Evolutionary conservation across 2,329 filamentous ascomycete species (phyloP), one percentile per base, ranked within the genome.

Genomic region (Aspergillus caelatus): DNA sequence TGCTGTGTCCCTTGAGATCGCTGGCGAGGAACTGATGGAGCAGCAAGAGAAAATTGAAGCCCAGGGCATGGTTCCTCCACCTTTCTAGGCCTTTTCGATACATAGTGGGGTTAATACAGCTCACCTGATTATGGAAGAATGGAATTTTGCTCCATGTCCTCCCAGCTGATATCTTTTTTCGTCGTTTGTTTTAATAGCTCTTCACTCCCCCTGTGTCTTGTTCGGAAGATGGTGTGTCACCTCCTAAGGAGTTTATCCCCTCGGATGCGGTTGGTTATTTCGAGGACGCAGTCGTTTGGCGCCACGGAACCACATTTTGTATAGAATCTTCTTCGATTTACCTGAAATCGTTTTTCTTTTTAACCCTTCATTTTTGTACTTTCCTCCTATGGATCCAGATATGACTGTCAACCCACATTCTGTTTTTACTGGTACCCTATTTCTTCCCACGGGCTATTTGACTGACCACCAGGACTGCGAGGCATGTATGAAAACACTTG

Each of bases 1-100:
- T 68, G 93, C 93, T 65, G 92, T 99, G 72, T 96, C 94, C 55
- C 92, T 97, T 70, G 93, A 97, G 84, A 88, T 91, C 58, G 89
- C 89, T 57, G 87, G 89, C 61, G 93, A 96, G 78, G 93, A 96
- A 78, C 83, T 96, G 70, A 91, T 95, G 85, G 90, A 94, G 79
- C 91, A 93, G 81, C 91, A 93, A 79, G 90, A 93, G 78, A 79
- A 74, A 68, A 75, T 77, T 54, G 79, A 80, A 54, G 69, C 79
- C 59, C 73, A 78, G 64, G 77, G 78, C 68, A 78, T 80, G 69
- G 72, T 82, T 64, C 78, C 79, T 64, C 82, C 84, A 65, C 83
- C 84, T 58, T 83, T 83, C 74, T 84, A 82, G 78, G 66, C 63
- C 53, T 57, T 61, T 60, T 56, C 57, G 61, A 28, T 48, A 57